Evolutionary conservation across 2,329 filamentous ascomycete genomes (phyloP), one percentile per base, ranked within the genome.

Genomic region (Epichloe gansuensis): DNA sequence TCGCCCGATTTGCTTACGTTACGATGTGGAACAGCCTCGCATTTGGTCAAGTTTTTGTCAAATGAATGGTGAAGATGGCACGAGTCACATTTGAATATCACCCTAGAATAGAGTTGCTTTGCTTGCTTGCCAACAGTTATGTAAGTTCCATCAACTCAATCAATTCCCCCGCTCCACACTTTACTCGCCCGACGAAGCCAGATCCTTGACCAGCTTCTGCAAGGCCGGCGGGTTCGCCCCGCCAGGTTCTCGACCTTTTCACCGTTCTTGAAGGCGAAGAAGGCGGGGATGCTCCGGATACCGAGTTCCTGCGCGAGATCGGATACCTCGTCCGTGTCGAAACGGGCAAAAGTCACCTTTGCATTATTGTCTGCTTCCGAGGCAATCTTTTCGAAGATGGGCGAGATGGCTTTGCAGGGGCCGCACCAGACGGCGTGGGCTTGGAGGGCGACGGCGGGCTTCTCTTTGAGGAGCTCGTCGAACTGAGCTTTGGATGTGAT

Each of bases 341-440:
- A 72, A 65, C 78, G 78, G 60, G 74, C 76, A 57, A 82, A 81
- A 55, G 72, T 71, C 46, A 76, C 71, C 44, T 69, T 65, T 47
- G 72, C 69, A 15, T 69, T 68, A 21, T 68, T 57, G 49, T 62
- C 56, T 55, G 60, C 58, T 41, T 58, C 59, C 45, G 62, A 62
- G 41, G 77, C 73, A 45, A 79, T 70, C 60, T 72, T 67, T 55
- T 61, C 61, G 71, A 74, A 81, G 55, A 75, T 60, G 55, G 78
- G 78, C 25, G 75, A 73, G 61, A 82, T 80, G 57, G 68, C 67
- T 66, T 78, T 77, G 75, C 78, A 82, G 23, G 78, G 78, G 37
- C 71, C 72, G 67, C 78, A 82, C 78, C 78, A 81, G 61, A 74
- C 69, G 54, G 78, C 78, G 66, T 71, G 75, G 67, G 81, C 80